phyloP scores from a whole-genome alignment of 2,329 filamentous ascomycete species.

The Fusarium nematophilum region DNA sequence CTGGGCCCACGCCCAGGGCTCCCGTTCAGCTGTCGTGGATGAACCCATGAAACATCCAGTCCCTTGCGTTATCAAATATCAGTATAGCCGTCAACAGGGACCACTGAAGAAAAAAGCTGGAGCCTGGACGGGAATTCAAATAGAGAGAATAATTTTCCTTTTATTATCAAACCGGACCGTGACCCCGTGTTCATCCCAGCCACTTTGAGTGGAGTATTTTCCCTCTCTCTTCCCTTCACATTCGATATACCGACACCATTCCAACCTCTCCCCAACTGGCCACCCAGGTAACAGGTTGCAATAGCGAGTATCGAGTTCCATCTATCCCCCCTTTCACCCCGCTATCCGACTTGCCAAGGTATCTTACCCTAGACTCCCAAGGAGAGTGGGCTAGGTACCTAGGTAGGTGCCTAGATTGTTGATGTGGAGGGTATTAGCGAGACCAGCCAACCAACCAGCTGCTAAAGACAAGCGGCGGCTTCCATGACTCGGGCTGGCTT shows the following conservation, averaged over 20 bases:
- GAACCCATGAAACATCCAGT: constrained; percentile 27
- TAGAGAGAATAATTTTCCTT: neutral
- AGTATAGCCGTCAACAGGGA: neutral
- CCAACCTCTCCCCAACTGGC: constrained; percentile 1
- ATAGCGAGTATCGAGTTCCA: constrained; percentile 11
- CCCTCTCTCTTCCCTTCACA: too few relatives aligned
- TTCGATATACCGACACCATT: constrained; percentile 12
- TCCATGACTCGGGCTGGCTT: constrained; percentile 12
- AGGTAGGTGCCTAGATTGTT: too few relatives aligned
- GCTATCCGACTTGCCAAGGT: constrained; percentile 10
- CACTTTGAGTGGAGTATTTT: constrained; percentile 10
- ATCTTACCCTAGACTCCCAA: constrained; percentile 18
- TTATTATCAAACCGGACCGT: neutral
- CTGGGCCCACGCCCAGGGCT: constrained; percentile 3
- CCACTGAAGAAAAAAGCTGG: neutral
- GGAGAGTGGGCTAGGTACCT: neutral
- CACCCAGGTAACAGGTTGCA: constrained; percentile 6
- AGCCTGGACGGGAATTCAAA: neutral
- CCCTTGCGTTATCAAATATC: constrained; percentile 4
- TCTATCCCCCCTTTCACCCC: constrained; percentile 16
- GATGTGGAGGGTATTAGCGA: constrained; percentile 6
- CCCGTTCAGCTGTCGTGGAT: constrained; percentile 10
- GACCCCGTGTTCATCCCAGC: constrained; percentile 6
- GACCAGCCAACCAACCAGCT: constrained; percentile 23
- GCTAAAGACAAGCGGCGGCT: constrained; percentile 10